These are phyloP conservation scores for Schoenoplectus tabernaemontani DNA, from an alignment of 202 grass and related monocot species.

Conservation along the genomic window DNA sequence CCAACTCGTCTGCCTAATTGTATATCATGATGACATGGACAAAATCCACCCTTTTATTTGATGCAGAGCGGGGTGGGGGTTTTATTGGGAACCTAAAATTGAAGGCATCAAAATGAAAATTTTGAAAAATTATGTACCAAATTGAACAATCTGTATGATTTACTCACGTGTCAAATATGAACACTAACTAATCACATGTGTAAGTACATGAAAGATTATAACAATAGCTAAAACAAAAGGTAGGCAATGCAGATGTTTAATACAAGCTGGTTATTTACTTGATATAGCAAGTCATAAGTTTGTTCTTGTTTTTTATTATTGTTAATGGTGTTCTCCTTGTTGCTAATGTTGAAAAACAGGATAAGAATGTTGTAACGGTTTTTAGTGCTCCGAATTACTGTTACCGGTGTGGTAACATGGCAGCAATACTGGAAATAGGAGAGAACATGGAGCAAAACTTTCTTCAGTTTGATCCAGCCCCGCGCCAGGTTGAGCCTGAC, in stretches of 20 bases:
- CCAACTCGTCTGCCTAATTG: too few relatives aligned
- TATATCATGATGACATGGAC: not conserved
- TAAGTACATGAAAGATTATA: not conserved
- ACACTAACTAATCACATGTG: not conserved
- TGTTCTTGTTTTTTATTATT: not conserved
- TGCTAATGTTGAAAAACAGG: slow-evolving; percentile 36
- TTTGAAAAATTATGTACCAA: not conserved
- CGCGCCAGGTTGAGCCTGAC: slow-evolving; percentile 84
- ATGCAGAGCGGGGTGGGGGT: not conserved
- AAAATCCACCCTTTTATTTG: not conserved
- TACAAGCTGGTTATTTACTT: not conserved
- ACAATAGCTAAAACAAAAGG: not conserved
- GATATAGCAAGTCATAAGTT: not conserved
- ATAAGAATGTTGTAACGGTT: slow-evolving; percentile 93
- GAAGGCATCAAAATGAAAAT: not conserved
- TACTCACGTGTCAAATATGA: not conserved
- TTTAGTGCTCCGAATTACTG: slow-evolving; percentile 96
- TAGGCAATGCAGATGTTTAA: not conserved
- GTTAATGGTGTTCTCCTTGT: slow-evolving; percentile 6
- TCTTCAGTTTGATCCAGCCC: slow-evolving; percentile 87
- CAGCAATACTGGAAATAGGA: slow-evolving; percentile 82
- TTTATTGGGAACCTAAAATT: not conserved
- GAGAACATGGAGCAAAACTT: slow-evolving; percentile 98
- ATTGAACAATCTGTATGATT: not conserved
- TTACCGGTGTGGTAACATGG: slow-evolving; percentile 96